Conservation (phyloP, 1,139 yeast genomes). For the Candida dubliniensis region DNA sequence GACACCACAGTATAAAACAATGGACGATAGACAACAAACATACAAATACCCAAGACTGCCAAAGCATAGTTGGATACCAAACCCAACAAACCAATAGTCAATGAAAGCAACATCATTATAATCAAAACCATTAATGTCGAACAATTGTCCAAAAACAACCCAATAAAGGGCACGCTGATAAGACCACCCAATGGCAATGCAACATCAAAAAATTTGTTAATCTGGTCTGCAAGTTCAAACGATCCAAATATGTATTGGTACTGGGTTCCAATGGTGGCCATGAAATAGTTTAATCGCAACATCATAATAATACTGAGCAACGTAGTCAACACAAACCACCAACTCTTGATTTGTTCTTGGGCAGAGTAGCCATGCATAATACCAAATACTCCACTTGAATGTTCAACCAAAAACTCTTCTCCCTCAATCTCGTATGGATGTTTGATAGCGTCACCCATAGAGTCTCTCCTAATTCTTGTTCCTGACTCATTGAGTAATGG, state of each 20-base stretch:
- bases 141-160: constrained; percentile 38
- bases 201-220: constrained; percentile 42
- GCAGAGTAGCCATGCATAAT: constrained; percentile 46
- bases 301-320: constrained; percentile 42
- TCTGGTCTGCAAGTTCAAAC: constrained; percentile 23
- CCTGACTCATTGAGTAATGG: constrained; percentile 17
- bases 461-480: constrained; percentile 33
- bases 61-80: constrained; percentile 29
- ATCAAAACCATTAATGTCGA: constrained; percentile 36
- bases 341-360: constrained; percentile 38
- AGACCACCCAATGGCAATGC: constrained; percentile 50
- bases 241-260: constrained; percentile 41
- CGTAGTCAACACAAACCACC: constrained; percentile 45
- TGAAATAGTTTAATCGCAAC: constrained; percentile 48
- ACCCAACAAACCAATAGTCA: constrained; percentile 39
- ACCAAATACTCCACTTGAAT: constrained; percentile 44
- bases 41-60: constrained; percentile 35
- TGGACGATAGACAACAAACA: constrained; percentile 46
- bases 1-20: constrained; percentile 46
- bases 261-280: constrained; percentile 47
- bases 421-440: constrained; percentile 46
- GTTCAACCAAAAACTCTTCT: constrained; percentile 32
- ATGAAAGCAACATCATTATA: constrained; percentile 31
- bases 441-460: constrained; percentile 48
- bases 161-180: constrained; percentile 44